Conservation (phyloP, 1,284 basidiomycete genomes). For the Sporisorium iseilematis-ciliati region DNA sequence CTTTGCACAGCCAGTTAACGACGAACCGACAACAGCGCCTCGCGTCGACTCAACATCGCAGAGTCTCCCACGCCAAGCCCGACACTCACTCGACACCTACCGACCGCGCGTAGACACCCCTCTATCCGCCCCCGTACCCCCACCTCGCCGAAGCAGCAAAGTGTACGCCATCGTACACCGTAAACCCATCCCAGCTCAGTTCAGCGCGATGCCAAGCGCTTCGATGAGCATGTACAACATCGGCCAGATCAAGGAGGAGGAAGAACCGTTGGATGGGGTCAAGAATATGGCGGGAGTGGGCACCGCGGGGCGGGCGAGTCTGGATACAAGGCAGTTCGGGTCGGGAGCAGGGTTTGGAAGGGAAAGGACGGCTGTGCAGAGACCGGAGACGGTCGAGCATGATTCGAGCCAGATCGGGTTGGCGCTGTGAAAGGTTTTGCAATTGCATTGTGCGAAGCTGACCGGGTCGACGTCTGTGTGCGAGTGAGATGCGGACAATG, state of each 20-base stretch:
- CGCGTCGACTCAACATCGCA: background rate
- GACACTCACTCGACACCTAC: slow-evolving; percentile 15
- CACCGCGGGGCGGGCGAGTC: background rate
- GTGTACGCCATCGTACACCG: slow-evolving; percentile 11
- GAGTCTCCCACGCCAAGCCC: background rate
- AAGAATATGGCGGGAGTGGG: background rate
- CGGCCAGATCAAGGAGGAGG: slow-evolving; percentile 25
- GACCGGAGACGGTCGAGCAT: too few relatives aligned
- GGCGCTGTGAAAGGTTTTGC: too few relatives aligned
- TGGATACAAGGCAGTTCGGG: slow-evolving; percentile 7
- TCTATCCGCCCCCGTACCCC: slow-evolving; percentile 12
- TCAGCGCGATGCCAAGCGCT: background rate
- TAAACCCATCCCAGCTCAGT: background rate
- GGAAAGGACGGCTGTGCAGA: too few relatives aligned
- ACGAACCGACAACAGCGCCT: background rate
- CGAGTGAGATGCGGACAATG: too few relatives aligned
- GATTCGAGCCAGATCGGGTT: too few relatives aligned
- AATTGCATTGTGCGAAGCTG: too few relatives aligned
- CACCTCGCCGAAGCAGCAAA: slow-evolving; percentile 30
- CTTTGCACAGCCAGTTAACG: background rate
- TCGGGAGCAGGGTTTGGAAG: too few relatives aligned
- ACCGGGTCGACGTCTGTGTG: too few relatives aligned
- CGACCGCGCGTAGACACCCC: slow-evolving; percentile 1
- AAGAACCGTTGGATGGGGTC: background rate
- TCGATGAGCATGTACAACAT: slow-evolving; percentile 3